Evolutionary conservation across 805 yeast genomes (phyloP).

Genomic region (Pichia heedii): DNA sequence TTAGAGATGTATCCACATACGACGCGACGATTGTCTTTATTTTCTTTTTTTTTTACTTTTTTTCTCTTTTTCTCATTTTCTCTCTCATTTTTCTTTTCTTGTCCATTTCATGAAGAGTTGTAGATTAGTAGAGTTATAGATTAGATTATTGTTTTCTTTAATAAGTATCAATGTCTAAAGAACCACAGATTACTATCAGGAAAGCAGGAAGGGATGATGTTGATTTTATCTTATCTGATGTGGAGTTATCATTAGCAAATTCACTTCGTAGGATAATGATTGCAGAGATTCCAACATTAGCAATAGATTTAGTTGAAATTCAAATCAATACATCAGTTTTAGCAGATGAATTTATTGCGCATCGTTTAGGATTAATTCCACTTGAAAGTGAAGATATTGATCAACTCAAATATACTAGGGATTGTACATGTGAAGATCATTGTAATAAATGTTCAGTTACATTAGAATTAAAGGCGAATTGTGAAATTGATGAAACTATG

Average conservation of each 20-base stretch:
- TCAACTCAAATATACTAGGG: conserved; percentile 77
- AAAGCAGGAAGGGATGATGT: conserved; percentile 79
- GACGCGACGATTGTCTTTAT: background rate
- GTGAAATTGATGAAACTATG: conserved; percentile 81
- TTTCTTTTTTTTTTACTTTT: too few relatives aligned
- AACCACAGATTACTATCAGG: conserved; percentile 83
- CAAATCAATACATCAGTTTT: conserved; percentile 87
- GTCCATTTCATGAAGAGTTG: too few relatives aligned
- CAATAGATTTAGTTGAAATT: conserved; percentile 92
- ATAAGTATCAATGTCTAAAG: conserved; percentile 32
- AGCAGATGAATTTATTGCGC: conserved; percentile 95
- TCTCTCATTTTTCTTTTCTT: too few relatives aligned
- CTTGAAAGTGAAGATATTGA: conserved; percentile 78
- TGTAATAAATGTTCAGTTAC: conserved; percentile 93
- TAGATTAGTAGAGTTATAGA: too few relatives aligned
- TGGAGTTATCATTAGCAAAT: conserved; percentile 86
- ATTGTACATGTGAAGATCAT: conserved; percentile 96
- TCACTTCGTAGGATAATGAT: conserved; percentile 85
- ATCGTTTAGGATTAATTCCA: conserved; percentile 89
- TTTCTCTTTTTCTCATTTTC: background rate
- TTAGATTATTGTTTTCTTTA: too few relatives aligned
- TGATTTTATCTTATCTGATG: conserved; percentile 79
- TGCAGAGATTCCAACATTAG: conserved; percentile 94
- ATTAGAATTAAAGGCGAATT: conserved; percentile 71
- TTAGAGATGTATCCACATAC: too few relatives aligned